Evolutionary conservation across 1,139 yeast species (phyloP).

Genomic region (Chernovozyma aurita): DNA sequence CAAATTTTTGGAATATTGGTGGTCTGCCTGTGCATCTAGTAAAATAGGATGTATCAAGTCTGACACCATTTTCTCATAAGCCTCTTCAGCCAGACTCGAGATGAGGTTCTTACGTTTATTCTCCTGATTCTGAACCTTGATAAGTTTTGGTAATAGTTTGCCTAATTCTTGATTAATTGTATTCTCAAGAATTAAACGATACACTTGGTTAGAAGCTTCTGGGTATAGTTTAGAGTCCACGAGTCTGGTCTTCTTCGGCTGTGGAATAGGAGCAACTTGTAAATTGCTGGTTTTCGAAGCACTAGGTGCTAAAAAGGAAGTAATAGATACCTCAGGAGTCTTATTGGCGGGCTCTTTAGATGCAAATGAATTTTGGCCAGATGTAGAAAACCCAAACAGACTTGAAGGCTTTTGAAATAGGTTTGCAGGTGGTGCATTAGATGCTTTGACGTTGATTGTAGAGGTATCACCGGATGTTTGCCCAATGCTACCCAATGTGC

Average conservation of each 20-base stretch:
- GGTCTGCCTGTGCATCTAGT: conserved; percentile 40
- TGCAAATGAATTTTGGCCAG: too few species aligned
- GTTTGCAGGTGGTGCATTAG: too few species aligned
- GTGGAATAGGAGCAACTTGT: too few species aligned
- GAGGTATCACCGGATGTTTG: too few species aligned
- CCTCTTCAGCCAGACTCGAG: conserved; percentile 38
- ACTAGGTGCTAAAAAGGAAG: too few species aligned
- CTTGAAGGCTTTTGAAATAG: too few species aligned
- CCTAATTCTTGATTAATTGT: conserved; percentile 27
- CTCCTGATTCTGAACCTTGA: conserved; percentile 17
- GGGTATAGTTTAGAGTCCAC: conserved; percentile 15
- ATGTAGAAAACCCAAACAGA: too few species aligned
- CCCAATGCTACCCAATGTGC: too few species aligned
- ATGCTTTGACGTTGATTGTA: too few species aligned
- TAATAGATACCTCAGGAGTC: too few species aligned
- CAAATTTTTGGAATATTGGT: conserved; percentile 19
- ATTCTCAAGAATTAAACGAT: conserved; percentile 25
- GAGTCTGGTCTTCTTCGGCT: conserved; percentile 10
- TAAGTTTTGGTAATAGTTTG: conserved; percentile 21
- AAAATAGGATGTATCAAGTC: conserved; percentile 46
- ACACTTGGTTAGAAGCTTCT: conserved; percentile 19
- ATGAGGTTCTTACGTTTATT: conserved; percentile 28
- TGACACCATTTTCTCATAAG: conserved; percentile 56
- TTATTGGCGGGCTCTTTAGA: too few species aligned
- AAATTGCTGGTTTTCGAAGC: too few species aligned